Percentiles rank a stretch among this genome's conserved stretches.
Evolutionary conservation across 768 basidiomycete species (phyloP).

Genomic region (Butyriboletus loyo): DNA sequence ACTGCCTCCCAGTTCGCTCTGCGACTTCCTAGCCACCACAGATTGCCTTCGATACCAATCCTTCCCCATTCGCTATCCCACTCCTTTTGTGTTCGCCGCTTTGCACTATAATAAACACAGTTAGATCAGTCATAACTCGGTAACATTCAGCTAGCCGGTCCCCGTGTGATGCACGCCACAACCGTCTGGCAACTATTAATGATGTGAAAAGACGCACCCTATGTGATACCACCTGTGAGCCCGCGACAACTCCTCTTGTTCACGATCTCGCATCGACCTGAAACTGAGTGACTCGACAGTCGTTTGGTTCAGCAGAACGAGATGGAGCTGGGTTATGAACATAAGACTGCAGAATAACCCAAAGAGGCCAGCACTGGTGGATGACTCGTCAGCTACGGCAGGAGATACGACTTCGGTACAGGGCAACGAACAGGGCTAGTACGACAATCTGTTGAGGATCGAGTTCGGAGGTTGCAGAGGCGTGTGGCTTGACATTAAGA

Average conservation of each 20-base stretch:
- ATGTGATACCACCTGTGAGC: conserved; percentile 55
- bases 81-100: conserved; percentile 38
- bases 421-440: conserved; percentile 64
- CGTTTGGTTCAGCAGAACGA: conserved; percentile 64
- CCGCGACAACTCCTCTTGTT: conserved; percentile 46
- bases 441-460: conserved; percentile 72
- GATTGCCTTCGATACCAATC: conserved; percentile 69
- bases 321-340: conserved; percentile 51
- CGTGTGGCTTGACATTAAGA: conserved; percentile 39
- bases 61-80: conserved; percentile 87
- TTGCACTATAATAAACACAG: conserved; percentile 41
- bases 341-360: conserved; percentile 64
- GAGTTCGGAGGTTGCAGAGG: conserved; percentile 28
- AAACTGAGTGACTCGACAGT: conserved; percentile 76
- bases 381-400: conserved; percentile 4
- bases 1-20: conserved; percentile 71
- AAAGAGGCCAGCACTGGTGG: conserved; percentile 64
- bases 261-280: conserved; percentile 61
- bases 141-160: not conserved
- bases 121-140: conserved; percentile 1
- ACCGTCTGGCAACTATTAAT: not conserved
- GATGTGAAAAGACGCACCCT: conserved; percentile 40
- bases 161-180: not conserved
- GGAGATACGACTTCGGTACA: not conserved
- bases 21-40: conserved; percentile 78